Evolutionary conservation across 495 filamentous ascomycete species (phyloP).

Genomic region (Amphirosellinia nigrospora): DNA sequence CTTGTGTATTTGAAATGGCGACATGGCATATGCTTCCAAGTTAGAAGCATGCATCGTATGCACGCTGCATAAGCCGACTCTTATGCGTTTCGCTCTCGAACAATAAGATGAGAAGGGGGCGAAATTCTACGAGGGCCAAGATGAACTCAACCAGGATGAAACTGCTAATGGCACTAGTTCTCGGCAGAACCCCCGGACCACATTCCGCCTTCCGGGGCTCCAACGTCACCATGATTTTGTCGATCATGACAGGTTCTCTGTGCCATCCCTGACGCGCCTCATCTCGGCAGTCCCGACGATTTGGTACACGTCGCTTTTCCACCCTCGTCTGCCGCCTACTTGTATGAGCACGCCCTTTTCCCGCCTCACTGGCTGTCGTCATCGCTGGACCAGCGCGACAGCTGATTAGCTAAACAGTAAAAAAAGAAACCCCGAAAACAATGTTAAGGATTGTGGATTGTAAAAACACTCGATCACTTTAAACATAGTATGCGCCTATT

Average conservation of each 20-base stretch:
- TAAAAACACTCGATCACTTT: too few relatives aligned
- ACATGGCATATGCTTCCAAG: not conserved
- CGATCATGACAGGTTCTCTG: slow-evolving; percentile 12
- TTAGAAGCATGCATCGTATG: not conserved
- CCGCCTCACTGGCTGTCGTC: not conserved
- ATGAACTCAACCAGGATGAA: not conserved
- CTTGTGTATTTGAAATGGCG: slow-evolving; percentile 2
- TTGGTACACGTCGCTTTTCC: slow-evolving; percentile 19
- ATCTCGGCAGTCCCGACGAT: slow-evolving; percentile 25
- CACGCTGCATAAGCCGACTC: not conserved
- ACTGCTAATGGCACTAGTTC: not conserved
- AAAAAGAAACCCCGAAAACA: too few relatives aligned
- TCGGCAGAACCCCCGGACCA: slow-evolving; percentile 15
- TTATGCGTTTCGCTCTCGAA: not conserved
- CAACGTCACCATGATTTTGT: not conserved
- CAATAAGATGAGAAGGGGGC: not conserved
- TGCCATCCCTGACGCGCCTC: slow-evolving; percentile 17
- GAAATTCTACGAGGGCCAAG: not conserved
- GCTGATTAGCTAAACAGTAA: too few relatives aligned
- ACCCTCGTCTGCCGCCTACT: not conserved
- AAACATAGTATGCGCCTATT: too few relatives aligned
- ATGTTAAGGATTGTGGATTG: too few relatives aligned
- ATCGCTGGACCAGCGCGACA: not conserved
- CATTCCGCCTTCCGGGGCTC: slow-evolving; percentile 16
- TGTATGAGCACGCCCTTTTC: not conserved